phyloP scores from a whole-genome alignment of 75 land plant genomes.

The Gnetum montanum region DNA sequence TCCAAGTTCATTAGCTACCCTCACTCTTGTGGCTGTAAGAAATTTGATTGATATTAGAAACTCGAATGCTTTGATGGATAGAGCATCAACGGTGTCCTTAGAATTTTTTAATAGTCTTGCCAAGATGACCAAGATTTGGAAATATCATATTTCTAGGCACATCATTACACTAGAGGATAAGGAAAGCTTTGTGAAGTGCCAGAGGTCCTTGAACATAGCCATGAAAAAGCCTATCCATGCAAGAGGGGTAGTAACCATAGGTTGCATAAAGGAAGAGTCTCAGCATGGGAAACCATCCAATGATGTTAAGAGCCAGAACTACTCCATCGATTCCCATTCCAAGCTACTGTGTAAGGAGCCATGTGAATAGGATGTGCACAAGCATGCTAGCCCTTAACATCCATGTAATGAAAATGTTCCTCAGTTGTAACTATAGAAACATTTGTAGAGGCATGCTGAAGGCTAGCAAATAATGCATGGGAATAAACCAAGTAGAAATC shows the following conservation, averaged over 20 bases:
- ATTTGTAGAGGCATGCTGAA: slow-evolving; percentile 25
- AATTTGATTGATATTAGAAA: too few species aligned
- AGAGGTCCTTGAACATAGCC: slow-evolving; percentile 29
- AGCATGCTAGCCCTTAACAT: slow-evolving; percentile 13
- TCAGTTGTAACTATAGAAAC: slow-evolving; percentile 47
- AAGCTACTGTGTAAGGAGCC: slow-evolving; percentile 32
- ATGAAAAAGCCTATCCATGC: slow-evolving; percentile 41
- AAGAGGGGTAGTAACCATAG: slow-evolving; percentile 28
- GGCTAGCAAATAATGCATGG: slow-evolving; percentile 25
- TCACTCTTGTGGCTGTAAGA: too few species aligned
- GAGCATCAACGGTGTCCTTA: slow-evolving; percentile 30
- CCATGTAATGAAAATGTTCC: slow-evolving; percentile 25
- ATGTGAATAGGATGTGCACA: slow-evolving; percentile 30
- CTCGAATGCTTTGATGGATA: too few species aligned
- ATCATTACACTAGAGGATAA: slow-evolving; percentile 74
- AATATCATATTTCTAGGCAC: slow-evolving; percentile 53
- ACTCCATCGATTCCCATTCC: slow-evolving; percentile 32
- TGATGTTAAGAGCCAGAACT: slow-evolving; percentile 24
- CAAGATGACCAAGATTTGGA: slow-evolving; percentile 29
- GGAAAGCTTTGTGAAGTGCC: slow-evolving; percentile 53
- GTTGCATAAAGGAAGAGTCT: slow-evolving; percentile 16
- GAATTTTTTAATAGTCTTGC: slow-evolving; percentile 29
- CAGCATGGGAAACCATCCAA: slow-evolving; percentile 26
- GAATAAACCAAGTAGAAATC: slow-evolving; percentile 30
- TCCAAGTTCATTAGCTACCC: slow-evolving; percentile 34